These are phyloP conservation scores for Zygosaccharomyces sapae DNA, from an alignment of 1,139 yeast genomes.

Conservation along the genomic window DNA sequence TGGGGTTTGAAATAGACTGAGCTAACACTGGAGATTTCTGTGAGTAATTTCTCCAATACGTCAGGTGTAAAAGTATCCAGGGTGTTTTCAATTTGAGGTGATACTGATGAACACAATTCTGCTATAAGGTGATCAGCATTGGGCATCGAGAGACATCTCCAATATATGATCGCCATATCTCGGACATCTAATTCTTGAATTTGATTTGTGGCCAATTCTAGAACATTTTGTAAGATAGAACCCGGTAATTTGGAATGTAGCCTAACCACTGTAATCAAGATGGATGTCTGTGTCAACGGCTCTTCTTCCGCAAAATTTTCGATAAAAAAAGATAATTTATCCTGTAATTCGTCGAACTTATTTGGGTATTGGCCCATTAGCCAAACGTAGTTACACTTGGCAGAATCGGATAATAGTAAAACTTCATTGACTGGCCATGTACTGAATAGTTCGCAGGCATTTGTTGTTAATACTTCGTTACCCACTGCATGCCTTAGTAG, in stretches of 20 bases:
- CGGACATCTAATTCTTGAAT: constrained; percentile 89
- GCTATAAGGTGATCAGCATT: constrained; percentile 27
- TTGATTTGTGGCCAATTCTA: constrained; percentile 73
- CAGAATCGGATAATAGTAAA: constrained; percentile 28
- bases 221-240: constrained; percentile 59
- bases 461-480: constrained; percentile 36
- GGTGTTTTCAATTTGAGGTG: constrained; percentile 70
- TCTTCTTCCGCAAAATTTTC: constrained; percentile 69
- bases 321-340: constrained; percentile 48
- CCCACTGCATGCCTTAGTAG: constrained; percentile 76
- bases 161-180: constrained; percentile 89
- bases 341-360: constrained; percentile 54
- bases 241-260: constrained; percentile 45
- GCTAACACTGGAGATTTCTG: constrained; percentile 80
- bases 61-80: constrained; percentile 67
- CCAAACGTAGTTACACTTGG: constrained; percentile 61
- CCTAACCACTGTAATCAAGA: constrained; percentile 76
- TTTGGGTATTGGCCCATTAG: constrained; percentile 83
- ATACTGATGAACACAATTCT: constrained; percentile 40
- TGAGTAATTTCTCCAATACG: constrained; percentile 60
- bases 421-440: constrained; percentile 32
- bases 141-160: constrained; percentile 81
- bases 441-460: constrained; percentile 29
- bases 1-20: constrained; percentile 89
- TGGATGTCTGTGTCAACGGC: constrained; percentile 67